Conservation (phyloP, 2,329 filamentous ascomycete species). For the Emmonsiellopsis sp. region DNA sequence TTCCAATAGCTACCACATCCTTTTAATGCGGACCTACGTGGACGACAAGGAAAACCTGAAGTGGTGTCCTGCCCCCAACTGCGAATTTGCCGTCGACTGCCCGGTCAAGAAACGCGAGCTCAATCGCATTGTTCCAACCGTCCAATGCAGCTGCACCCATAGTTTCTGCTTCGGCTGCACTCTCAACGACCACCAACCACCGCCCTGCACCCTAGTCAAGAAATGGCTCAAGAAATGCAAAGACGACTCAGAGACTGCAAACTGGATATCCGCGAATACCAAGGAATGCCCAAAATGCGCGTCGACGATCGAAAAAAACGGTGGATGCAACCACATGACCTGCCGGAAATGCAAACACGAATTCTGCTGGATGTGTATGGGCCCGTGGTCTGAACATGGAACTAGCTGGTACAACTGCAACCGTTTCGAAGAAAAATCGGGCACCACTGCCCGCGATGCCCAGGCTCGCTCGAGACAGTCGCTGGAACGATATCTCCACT, state of each 20-base stretch:
- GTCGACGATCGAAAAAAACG: slow-evolving; percentile 98
- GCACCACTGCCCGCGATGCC: slow-evolving; percentile 77
- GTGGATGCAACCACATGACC: slow-evolving; percentile 96
- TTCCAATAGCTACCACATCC: slow-evolving; percentile 59
- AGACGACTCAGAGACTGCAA: slow-evolving; percentile 95
- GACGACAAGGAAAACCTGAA: slow-evolving; percentile 93
- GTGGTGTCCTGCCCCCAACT: slow-evolving; percentile 98
- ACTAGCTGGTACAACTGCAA: slow-evolving; percentile 99
- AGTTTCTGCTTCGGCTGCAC: slow-evolving; percentile 94
- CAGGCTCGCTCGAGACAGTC: slow-evolving; percentile 86
- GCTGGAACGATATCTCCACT: slow-evolving; percentile 92
- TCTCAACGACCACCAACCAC: slow-evolving; percentile 81
- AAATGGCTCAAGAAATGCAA: slow-evolving; percentile 97
- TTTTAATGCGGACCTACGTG: slow-evolving; percentile 89
- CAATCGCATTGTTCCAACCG: slow-evolving; percentile 75
- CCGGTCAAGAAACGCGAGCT: slow-evolving; percentile 79
- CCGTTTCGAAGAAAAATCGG: slow-evolving; percentile 91
- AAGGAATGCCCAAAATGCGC: slow-evolving; percentile 96
- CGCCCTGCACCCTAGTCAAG: slow-evolving; percentile 84
- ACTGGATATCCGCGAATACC: slow-evolving; percentile 98
- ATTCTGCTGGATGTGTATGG: slow-evolving; percentile 99
- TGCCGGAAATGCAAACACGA: slow-evolving; percentile 92
- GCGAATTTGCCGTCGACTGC: slow-evolving; percentile 85
- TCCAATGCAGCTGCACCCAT: slow-evolving; percentile 73
- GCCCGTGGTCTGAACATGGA: slow-evolving; percentile 94